A percentile compares a stretch with the other conserved stretches of the same genome.
These are phyloP conservation scores for Tolypocladium cylindrosporum DNA, from an alignment of 2,329 filamentous ascomycete species.

Conservation along the genomic window DNA sequence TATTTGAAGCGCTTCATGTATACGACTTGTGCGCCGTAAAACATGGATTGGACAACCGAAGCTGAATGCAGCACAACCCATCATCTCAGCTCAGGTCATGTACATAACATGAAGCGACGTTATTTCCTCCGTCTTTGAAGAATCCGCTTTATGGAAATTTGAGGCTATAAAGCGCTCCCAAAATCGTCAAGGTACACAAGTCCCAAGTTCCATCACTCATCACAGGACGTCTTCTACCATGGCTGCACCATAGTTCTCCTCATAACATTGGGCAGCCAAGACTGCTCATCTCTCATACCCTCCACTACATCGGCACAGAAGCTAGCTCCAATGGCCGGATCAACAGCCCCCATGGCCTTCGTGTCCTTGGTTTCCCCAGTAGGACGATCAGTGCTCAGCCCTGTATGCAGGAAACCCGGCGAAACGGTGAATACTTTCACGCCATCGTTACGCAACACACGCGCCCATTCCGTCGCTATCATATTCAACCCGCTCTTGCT, in stretches of 20 bases:
- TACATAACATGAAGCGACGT: no score
- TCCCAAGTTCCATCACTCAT: no score
- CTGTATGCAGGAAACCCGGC: conserved; percentile 4
- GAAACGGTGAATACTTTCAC: conserved; percentile 5
- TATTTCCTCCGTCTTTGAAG: no score
- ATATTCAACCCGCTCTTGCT: conserved; percentile 5
- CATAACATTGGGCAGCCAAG: neutral
- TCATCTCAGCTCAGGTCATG: no score
- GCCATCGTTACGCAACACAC: conserved; percentile 1
- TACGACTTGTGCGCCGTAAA: no score
- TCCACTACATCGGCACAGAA: neutral
- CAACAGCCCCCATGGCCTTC: neutral
- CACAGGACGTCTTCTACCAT: neutral
- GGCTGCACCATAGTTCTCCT: neutral
- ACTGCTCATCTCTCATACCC: neutral
- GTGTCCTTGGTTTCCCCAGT: neutral
- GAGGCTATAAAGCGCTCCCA: no score
- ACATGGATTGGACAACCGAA: no score
- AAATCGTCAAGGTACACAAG: no score
- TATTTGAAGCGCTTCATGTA: no score
- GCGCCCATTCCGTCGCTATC: conserved; percentile 4
- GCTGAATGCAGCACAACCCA: no score
- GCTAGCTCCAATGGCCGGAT: neutral
- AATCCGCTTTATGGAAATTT: no score
- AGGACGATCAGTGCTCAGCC: neutral